Conservation (phyloP, 2,329 filamentous ascomycete species). For the Tolypocladium tropicale region DNA sequence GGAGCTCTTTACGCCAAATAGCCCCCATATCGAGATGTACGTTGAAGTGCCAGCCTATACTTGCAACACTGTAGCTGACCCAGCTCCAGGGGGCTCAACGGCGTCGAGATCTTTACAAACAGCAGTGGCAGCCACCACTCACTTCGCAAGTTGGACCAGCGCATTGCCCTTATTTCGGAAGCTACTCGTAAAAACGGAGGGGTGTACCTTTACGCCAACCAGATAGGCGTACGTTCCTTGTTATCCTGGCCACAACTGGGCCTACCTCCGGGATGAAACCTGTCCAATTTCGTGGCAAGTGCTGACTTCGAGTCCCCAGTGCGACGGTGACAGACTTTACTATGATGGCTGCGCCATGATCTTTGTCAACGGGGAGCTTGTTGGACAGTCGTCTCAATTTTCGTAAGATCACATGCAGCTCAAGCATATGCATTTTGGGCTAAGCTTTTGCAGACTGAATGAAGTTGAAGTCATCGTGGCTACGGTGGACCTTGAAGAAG, state of each 20-base stretch:
- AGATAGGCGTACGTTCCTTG: too few species aligned
- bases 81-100: neutral
- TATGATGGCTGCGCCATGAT: neutral
- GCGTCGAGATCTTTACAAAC: neutral
- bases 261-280: too few species aligned
- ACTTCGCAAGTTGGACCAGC: neutral
- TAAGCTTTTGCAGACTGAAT: too few species aligned
- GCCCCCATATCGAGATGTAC: neutral
- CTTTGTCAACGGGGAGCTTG: neutral
- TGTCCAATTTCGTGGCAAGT: too few species aligned
- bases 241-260: too few species aligned
- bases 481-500: neutral
- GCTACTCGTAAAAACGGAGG: neutral
- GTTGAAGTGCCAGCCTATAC: too few species aligned
- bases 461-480: neutral
- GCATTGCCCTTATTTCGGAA: neutral
- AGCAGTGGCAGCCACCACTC: neutral
- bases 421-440: too few species aligned
- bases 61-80: too few species aligned
- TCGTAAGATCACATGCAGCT: too few species aligned
- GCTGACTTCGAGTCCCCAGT: too few species aligned
- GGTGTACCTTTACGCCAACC: neutral
- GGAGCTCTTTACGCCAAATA: neutral
- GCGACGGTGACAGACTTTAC: too few species aligned
- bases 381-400: neutral